Base-by-base conservation (phyloP, 768 basidiomycete genomes). In the Tephrocybe sp. region DNA sequence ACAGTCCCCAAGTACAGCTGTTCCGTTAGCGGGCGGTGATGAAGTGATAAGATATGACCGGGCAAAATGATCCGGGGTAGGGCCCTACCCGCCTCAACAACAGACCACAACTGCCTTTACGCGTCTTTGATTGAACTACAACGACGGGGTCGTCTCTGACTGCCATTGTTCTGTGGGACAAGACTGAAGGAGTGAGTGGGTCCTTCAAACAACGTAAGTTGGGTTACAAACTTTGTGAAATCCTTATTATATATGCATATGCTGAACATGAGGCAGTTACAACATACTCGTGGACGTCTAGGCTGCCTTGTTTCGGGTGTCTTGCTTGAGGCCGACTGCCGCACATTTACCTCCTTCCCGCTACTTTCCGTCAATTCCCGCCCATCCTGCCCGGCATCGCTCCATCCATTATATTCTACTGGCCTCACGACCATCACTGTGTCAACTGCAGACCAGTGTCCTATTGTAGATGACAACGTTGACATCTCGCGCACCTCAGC, bases 231-330 rank as follows among this genome's bases (percentile, higher is more conserved):
- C 44, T 54, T 55, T 45, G 38, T 43, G 51, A 34, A 30, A 49
- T 52, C 49, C 57, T 67, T 67, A 65, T 67, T 67, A 65, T 64
- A 62, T 60, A 70, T 74, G 72, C 74, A 76, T 77, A 77, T 68
- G 60, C 69, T 75, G 57, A 72, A 79, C 79, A 82, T 76, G 79
- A 80, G 78, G 79, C 79, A 71, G 56, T 61, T 67, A 72, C 72
- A 70, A 65, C 67, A 68, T 71, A 71, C 70, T 66, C 67, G 68
- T 69, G 69, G 60, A 63, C 59, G 52, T 57, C 48, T 49, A 31
- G 53, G 46, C 45, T 45, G 44, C 54, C 60, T 62, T 57, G 58
- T 51, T 57, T 58, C 61, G 48, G 57, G 48, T 22, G 49, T 46
- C 49, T 54, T 52, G 39, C 55, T 51, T 45, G 38, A 59, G 57